A percentile compares a stretch with the other conserved stretches of the same genome.
Conservation (phyloP, 2,329 filamentous ascomycete genomes). For the Monilinia polystroma region DNA sequence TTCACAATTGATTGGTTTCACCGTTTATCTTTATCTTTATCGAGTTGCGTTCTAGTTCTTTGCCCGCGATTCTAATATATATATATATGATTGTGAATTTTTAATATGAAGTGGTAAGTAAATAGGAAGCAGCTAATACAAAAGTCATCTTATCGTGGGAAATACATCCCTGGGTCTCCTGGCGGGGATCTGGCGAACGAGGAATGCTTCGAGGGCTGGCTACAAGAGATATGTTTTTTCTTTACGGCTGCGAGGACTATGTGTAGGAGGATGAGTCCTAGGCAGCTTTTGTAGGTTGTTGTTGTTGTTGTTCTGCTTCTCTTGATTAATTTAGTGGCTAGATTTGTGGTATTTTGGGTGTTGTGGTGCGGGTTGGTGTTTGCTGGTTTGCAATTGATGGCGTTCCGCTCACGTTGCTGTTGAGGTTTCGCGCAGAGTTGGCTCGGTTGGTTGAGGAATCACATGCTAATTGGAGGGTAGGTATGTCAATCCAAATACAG, state of each 20-base stretch:
- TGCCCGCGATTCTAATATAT: too few relatives aligned
- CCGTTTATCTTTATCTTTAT: too few relatives aligned
- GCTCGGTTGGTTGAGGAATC: not conserved
- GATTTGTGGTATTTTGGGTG: not conserved
- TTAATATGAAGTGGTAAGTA: too few relatives aligned
- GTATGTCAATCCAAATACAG: conserved; percentile 30
- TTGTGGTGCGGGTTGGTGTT: not conserved
- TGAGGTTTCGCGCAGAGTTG: too few relatives aligned
- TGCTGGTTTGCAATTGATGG: not conserved
- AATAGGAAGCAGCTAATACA: too few relatives aligned
- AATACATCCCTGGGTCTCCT: conserved; percentile 28
- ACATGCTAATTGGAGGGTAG: conserved; percentile 23
- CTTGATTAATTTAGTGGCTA: not conserved
- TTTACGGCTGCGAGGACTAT: conserved; percentile 29
- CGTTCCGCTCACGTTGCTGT: not conserved
- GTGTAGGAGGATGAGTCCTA: conserved; percentile 24
- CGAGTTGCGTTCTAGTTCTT: too few relatives aligned
- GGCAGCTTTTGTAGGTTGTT: conserved; percentile 32
- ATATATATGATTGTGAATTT: too few relatives aligned
- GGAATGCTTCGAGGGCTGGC: conserved; percentile 25
- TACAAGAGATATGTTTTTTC: conserved; percentile 31
- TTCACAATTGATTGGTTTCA: too few relatives aligned
- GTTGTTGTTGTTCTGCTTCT: not conserved
- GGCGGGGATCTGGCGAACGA: conserved; percentile 28
- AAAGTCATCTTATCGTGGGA: conserved; percentile 22